Conservation (phyloP, 139 green algal species). For the Picocystis salinarum region DNA sequence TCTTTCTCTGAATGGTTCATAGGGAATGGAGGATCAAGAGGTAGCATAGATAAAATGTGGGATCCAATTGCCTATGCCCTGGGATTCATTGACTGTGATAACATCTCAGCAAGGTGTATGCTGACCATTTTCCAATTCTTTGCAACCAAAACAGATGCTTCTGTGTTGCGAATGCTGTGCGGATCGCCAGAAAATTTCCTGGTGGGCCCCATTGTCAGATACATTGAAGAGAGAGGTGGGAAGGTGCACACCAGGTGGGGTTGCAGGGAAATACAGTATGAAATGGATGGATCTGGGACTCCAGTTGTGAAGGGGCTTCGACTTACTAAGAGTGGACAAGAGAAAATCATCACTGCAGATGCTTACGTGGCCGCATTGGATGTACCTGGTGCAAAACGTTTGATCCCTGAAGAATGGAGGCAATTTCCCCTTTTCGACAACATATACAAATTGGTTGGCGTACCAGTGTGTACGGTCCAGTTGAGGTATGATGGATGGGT, state of each 20-base stretch:
- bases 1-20: slow-evolving; percentile 86
- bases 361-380: slow-evolving; percentile 85
- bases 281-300: slow-evolving; percentile 34
- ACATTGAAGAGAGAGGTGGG: slow-evolving; percentile 54
- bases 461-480: slow-evolving; percentile 93
- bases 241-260: slow-evolving; percentile 11
- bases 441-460: slow-evolving; percentile 75
- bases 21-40: slow-evolving; percentile 47
- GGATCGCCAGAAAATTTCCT: slow-evolving; percentile 72
- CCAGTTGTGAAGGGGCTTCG: slow-evolving; percentile 49
- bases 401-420: slow-evolving; percentile 62
- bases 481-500: slow-evolving; percentile 92
- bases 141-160: slow-evolving; percentile 93
- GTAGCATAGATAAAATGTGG: slow-evolving; percentile 87
- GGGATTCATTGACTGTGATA: slow-evolving; percentile 88
- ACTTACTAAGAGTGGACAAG: slow-evolving; percentile 24
- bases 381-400: slow-evolving; percentile 72
- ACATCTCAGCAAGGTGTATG: slow-evolving; percentile 90
- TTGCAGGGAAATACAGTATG: slow-evolving; percentile 67
- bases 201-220: slow-evolving; percentile 71
- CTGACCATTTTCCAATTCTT: slow-evolving; percentile 97
- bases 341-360: slow-evolving; percentile 53
- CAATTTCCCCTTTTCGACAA: slow-evolving; percentile 57
- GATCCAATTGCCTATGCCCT: slow-evolving; percentile 91
- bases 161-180: slow-evolving; percentile 81